Conservation (phyloP, 2,329 filamentous ascomycete genomes). For the Berkeleyomyces rouxiae region DNA sequence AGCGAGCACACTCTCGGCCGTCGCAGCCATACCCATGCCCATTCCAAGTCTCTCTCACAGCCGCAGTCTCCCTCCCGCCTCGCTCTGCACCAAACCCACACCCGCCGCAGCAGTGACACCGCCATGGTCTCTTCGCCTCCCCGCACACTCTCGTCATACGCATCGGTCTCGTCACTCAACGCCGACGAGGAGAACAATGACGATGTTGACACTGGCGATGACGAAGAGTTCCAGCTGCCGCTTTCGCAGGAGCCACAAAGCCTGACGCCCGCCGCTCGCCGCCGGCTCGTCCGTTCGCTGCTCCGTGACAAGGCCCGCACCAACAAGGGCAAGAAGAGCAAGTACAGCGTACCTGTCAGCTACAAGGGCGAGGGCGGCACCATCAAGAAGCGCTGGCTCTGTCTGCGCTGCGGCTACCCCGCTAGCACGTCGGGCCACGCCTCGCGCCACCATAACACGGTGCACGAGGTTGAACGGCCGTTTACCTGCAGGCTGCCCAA, state of each 20-base stretch:
- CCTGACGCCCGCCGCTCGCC: not conserved
- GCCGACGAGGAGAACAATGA: not conserved
- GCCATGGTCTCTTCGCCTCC: not conserved
- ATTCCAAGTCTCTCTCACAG: not conserved
- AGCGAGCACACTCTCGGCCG: not conserved
- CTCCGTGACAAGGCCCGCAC: not conserved
- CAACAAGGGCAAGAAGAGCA: constrained; percentile 4
- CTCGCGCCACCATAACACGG: constrained; percentile 2
- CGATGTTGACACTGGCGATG: not conserved
- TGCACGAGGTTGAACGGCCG: not conserved
- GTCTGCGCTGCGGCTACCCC: constrained; percentile 1
- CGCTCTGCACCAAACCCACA: not conserved
- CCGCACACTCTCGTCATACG: not conserved
- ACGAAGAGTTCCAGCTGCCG: not conserved
- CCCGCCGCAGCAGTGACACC: not conserved
- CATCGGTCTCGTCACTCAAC: not conserved
- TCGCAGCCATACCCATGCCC: not conserved
- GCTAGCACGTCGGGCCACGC: constrained; percentile 4
- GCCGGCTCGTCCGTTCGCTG: not conserved
- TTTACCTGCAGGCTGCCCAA: constrained; percentile 3
- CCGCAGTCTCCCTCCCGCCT: not conserved
- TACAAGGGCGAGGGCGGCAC: not conserved
- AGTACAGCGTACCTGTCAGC: not conserved
- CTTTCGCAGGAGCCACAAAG: not conserved
- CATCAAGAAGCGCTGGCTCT: constrained; percentile 3